Base-by-base conservation (phyloP, 202 grass and related monocot genomes). In the Hordeum pubiflorum region DNA sequence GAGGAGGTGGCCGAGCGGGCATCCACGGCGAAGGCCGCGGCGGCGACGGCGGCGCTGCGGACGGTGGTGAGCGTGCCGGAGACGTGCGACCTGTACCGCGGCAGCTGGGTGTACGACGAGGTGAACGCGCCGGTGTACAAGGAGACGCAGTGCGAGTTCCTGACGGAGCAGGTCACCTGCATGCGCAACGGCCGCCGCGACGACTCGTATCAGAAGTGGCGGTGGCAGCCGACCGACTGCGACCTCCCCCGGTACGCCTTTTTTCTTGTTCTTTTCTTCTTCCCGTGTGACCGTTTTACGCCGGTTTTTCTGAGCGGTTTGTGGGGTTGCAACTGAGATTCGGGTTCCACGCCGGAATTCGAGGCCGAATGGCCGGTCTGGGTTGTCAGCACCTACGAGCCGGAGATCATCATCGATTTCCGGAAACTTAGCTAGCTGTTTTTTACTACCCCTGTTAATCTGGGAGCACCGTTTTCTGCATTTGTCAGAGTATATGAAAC, bases 131-230 rank as follows among this genome's bases (percentile, higher is more conserved):
- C 95, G 6, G 84, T 98, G 69, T 98, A 98, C 80, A 93, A 88
- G 82, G 95, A 95, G 79, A 14, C 44, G 15, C 68, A 89, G 76
- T 98, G 95, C 86, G 88, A 94, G 76, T 98, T 98, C 87, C 90
- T 98, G 24, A 98, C 95, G 31, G 95, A 98, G 90, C 95, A 98
- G 76, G 92, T 98, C 13, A 98, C 95, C 63, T 98, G 95, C 90
- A 95, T 98, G 95, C 89, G 95, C 76, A 98, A 98, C 78, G 95
- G 95, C 32, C 89, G 95, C 62, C 86, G 82, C 73, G 83, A 95
- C 81, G 95, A 98, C 86, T 78, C 79, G 21, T 95, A 91, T 80
- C 95, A 95, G 85, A 98, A 91, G 91, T 95, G 92, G 92, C 83
- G 92, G 0, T 98, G 95, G 95, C 95, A 98, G 77, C 95, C 95